phyloP scores from a whole-genome alignment of 352 stramenopile genomes.

The Vaucheria bursata region DNA sequence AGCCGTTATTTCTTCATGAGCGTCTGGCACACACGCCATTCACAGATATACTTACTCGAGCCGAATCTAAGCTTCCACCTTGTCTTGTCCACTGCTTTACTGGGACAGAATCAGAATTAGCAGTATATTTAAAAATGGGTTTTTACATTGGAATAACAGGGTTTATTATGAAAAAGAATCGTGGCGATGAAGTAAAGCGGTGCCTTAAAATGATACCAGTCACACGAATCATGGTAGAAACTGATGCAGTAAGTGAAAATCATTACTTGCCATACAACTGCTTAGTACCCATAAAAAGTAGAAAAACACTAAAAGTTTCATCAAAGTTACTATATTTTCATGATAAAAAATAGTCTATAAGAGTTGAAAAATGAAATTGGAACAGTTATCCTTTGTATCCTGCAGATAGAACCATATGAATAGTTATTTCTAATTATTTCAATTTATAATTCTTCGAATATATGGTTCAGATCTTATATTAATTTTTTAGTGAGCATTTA shows the following conservation, averaged over 20 bases:
- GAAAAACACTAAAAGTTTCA: too few species aligned
- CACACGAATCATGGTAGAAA: constrained; percentile 35
- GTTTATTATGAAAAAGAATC: neutral
- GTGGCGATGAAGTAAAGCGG: neutral
- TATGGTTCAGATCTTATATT: too few species aligned
- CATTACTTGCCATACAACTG: neutral
- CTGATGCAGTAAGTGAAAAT: constrained; percentile 9
- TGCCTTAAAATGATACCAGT: constrained; percentile 15
- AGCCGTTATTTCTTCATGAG: constrained; percentile 41
- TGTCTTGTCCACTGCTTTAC: constrained; percentile 44
- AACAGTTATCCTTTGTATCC: too few species aligned
- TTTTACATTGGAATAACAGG: constrained; percentile 8
- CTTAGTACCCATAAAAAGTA: too few species aligned
- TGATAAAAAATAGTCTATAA: too few species aligned
- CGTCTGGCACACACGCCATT: constrained; percentile 20
- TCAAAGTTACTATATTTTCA: too few species aligned
- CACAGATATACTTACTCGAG: constrained; percentile 5
- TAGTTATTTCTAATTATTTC: too few species aligned
- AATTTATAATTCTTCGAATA: too few species aligned
- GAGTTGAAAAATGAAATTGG: too few species aligned
- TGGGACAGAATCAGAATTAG: neutral
- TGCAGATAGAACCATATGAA: too few species aligned
- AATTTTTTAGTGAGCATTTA: too few species aligned
- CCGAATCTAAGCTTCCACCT: constrained; percentile 24
- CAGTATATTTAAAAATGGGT: constrained; percentile 3